Percentiles rank a stretch among this genome's conserved stretches.
These are phyloP conservation scores for Bacidia rubella DNA, from an alignment of 495 filamentous ascomycete genomes.

Conservation along the genomic window DNA sequence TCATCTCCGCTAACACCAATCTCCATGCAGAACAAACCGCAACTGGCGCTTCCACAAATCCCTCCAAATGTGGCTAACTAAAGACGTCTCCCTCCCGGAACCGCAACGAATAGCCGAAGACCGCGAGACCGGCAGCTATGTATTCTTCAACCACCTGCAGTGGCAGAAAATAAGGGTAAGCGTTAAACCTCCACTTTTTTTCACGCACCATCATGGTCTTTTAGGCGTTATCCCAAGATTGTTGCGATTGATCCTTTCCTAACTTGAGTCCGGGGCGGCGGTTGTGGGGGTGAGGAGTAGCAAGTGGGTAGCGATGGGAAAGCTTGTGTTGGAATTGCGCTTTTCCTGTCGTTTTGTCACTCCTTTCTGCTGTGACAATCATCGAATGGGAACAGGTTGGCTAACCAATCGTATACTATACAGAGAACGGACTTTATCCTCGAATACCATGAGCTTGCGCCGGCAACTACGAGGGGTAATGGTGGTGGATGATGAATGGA, in stretches of 20 bases:
- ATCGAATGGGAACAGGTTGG: too few species aligned
- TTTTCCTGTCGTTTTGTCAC: too few species aligned
- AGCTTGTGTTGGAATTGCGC: too few species aligned
- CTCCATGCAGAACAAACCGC: slow-evolving; percentile 50
- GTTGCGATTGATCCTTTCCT: background rate
- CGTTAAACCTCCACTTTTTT: slow-evolving; percentile 11
- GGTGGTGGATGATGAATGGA: background rate
- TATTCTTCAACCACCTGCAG: slow-evolving; percentile 71
- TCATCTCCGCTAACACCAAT: slow-evolving; percentile 12
- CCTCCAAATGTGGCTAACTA: slow-evolving; percentile 78
- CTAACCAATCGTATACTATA: background rate
- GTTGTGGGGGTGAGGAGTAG: background rate
- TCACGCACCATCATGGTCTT: background rate
- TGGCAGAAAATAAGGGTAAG: slow-evolving; percentile 77
- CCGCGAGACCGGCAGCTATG: slow-evolving; percentile 74
- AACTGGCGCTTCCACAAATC: slow-evolving; percentile 93
- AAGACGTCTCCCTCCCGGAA: slow-evolving; percentile 59
- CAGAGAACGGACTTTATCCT: slow-evolving; percentile 1
- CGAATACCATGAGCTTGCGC: background rate
- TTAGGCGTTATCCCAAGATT: background rate
- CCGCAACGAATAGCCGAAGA: slow-evolving; percentile 52
- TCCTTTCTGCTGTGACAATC: too few species aligned
- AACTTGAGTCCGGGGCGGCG: background rate
- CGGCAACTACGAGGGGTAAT: background rate
- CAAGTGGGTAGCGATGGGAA: too few species aligned